Percentiles rank a stretch among this genome's conserved stretches.
These are phyloP conservation scores for Tetradesmus lagerheimii DNA, from an alignment of 139 green algal genomes.

Conservation along the genomic window DNA sequence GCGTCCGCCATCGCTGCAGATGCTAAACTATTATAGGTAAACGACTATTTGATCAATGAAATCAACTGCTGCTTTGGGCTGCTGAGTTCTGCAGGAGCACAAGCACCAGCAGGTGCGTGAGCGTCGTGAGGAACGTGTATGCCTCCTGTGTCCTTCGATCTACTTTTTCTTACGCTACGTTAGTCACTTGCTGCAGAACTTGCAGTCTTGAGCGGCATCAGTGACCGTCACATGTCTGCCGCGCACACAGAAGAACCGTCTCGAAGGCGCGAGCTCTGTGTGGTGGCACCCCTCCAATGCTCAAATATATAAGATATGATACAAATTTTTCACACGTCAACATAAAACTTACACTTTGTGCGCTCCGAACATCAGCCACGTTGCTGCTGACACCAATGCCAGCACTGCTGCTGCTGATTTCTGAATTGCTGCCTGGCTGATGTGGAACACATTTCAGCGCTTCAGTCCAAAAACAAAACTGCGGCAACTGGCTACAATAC, in stretches of 20 bases:
- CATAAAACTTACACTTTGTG: no score
- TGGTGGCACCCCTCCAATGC: no score
- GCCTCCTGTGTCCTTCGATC: neutral
- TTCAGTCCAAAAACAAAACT: no score
- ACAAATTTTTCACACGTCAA: no score
- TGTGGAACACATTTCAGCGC: no score
- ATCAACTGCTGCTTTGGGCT: neutral
- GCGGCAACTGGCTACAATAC: no score
- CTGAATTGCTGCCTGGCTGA: no score
- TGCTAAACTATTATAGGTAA: neutral
- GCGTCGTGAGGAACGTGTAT: neutral
- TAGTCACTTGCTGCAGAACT: neutral
- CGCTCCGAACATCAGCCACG: no score
- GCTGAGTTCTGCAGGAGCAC: neutral
- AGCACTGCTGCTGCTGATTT: neutral
- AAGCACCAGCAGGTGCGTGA: neutral
- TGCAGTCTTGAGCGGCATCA: neutral
- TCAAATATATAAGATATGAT: no score
- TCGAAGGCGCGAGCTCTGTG: neutral
- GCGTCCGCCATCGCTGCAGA: slow-evolving; percentile 2
- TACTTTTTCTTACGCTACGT: neutral
- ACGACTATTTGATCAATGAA: neutral
- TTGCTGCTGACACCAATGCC: neutral
- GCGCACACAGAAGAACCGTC: neutral
- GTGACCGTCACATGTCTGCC: neutral